Base-by-base conservation (phyloP, 495 filamentous ascomycete species). In the Hypoxylon intermedium region DNA sequence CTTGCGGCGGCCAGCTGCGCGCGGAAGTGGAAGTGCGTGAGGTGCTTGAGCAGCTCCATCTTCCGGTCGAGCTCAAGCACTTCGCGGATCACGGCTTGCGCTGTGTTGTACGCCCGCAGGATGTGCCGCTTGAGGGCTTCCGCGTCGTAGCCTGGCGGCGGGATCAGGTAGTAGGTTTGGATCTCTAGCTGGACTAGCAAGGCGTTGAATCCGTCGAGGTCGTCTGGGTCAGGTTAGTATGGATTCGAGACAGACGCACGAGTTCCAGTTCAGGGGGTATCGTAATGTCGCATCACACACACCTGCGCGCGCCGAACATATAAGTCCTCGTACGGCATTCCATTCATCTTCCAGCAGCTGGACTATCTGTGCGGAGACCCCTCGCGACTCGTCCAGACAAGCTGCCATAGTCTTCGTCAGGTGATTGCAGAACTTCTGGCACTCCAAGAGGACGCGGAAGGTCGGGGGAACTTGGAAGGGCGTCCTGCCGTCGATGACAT, bases 121-220 rank as follows among this genome's bases (percentile, higher is more conserved):
- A 77, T 55, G 54, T 74, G 73, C 24, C 74, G 71, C 47, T 74
- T 75, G 3, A 77, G 65, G n/a, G 72, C 63, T 18, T 71, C 73
- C 9, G 63, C 31, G 64, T 57, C 58, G 53, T 68, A 70, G 38
- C 67, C 68, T 1, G 74, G 71, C 1, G 71, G 59, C 21, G 76
- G 75, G 58, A 78, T 74, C 53, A 79, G 68, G 67, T 79, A 79
- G 67, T 73, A 79, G 9, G 65, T 67, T 43, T 79, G 77, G 43
- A 79, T 77, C 9, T 79, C 77, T 6, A 79, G 70, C 21, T 67
- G 69, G 6, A 76, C 73, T 0, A 76, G 71, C 5, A 78, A 51
- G 6, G 74, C 67, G 44, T 72, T 76, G 51, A 79, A 73, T 18
- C 67, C 53, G 60, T 76, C 75, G 2, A 77, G 57, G 31, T 78